Base-by-base conservation (phyloP, 148 eudicot genomes). In the Cornus florida region DNA sequence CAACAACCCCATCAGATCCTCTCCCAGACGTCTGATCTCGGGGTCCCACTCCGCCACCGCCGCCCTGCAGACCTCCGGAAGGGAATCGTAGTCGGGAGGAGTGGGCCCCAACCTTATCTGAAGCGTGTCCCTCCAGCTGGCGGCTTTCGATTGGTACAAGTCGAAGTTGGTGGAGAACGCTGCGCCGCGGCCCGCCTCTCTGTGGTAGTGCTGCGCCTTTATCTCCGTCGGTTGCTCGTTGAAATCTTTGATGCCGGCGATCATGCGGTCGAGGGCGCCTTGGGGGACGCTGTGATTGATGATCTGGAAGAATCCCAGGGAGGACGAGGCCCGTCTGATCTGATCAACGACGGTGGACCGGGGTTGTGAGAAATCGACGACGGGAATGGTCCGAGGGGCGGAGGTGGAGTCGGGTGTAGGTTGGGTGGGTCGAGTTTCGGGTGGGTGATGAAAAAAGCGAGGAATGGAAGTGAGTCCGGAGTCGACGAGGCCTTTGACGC, bases 401-500 rank as follows among this genome's bases (percentile, higher is more conserved):
- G 79, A 60, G 8, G 8, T 43, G 48, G 48, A 20, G 6, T 50
- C 10, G 72, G 57, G 67, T 12, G 28, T 17, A 10, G 73, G 80
- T 28, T 28, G 28, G n/a, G 43, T 79, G 41, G 83, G 78, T 53
- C 79, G 83, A 71, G 78, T 60, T 2, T 80, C 84, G 56, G 85
- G 86, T 0, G 89, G 89, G 79, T 91, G 93, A 74, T 82, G 90
- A 81, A 92, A 92, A 70, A 92, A 78, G 28, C 80, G 80, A 2
- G 97, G 97, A 46, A 93, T 79, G 50, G 79, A 67, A 67, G 91
- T 79, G 10, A 91, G 23, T 77, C 94, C 91, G 4, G 91, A 87
- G 81, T 93, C 94, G 11, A 93, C 84, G 23, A 93, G 86, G 73
- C 97, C 97, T 85, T 93, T 93, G 53, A 91, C 93, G 13, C 94